Conservation (phyloP, 2,329 filamentous ascomycete species). For the Penicillium sp. region DNA sequence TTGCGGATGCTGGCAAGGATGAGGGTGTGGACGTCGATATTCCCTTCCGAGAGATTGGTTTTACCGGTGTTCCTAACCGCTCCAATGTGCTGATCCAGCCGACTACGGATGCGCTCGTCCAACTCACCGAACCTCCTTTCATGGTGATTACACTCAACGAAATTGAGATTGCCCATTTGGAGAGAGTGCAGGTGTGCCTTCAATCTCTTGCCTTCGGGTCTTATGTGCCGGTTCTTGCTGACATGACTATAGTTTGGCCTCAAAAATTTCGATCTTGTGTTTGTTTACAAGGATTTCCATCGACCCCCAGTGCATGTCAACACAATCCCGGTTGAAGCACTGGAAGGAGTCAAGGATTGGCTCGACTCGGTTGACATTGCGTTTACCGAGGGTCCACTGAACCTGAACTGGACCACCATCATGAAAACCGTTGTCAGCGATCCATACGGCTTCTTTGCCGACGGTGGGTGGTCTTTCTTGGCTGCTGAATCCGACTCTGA, state of each 20-base stretch:
- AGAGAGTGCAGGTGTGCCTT: conserved; percentile 70
- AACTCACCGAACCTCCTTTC: conserved; percentile 95
- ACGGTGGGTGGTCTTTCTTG: conserved; percentile 94
- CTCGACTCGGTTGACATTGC: conserved; percentile 94
- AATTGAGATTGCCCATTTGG: conserved; percentile 92
- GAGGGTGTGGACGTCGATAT: conserved; percentile 93
- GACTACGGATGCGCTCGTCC: conserved; percentile 93
- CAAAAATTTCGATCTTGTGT: conserved; percentile 98
- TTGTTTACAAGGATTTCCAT: conserved; percentile 96
- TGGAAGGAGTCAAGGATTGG: conserved; percentile 97
- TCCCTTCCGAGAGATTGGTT: conserved; percentile 92
- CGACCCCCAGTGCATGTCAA: conserved; percentile 92
- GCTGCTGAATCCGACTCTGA: conserved; percentile 85
- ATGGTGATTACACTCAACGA: conserved; percentile 93
- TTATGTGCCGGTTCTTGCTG: conserved; percentile 16
- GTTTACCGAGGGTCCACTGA: conserved; percentile 89
- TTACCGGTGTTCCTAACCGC: conserved; percentile 93
- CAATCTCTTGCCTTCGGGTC: neutral
- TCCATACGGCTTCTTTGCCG: conserved; percentile 89
- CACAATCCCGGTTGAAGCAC: conserved; percentile 91
- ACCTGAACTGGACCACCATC: conserved; percentile 97
- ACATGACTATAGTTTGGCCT: conserved; percentile 72
- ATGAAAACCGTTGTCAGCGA: conserved; percentile 98
- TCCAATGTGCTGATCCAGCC: conserved; percentile 95
- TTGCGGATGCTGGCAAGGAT: conserved; percentile 88